A percentile compares a stretch with the other conserved stretches of the same genome.
phyloP scores from a whole-genome alignment of 768 basidiomycete species.

The Agaricus subrufescens region DNA sequence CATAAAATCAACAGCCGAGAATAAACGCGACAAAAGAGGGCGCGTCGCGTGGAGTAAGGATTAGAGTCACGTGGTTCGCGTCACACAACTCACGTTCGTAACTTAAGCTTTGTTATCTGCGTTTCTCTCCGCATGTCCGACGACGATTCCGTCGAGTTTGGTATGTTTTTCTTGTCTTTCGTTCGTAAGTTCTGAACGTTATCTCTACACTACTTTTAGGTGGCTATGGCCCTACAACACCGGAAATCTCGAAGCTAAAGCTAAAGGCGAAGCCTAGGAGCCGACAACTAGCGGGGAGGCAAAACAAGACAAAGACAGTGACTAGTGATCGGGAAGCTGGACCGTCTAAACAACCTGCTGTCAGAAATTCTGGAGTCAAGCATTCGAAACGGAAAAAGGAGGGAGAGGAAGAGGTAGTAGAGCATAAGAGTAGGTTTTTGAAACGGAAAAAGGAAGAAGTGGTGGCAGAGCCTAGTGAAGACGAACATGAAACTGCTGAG shows the following conservation, averaged over 20 bases:
- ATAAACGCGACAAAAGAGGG: neutral
- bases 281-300: constrained; percentile 7
- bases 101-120: neutral
- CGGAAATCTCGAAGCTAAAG: constrained; percentile 3
- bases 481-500: constrained; percentile 11
- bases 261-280: constrained; percentile 4
- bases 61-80: neutral
- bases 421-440: neutral
- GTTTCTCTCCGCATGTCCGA: constrained; percentile 4
- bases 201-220: constrained; percentile 6
- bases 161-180: neutral
- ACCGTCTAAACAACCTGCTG: constrained; percentile 6
- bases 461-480: constrained; percentile 6
- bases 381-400: constrained; percentile 9
- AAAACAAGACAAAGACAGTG: constrained; percentile 1
- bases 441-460: constrained; percentile 3
- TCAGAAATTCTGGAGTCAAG: neutral
- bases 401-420: constrained; percentile 1
- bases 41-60: neutral
- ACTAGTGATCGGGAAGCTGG: constrained; percentile 1
- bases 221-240: constrained; percentile 19
- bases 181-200: neutral
- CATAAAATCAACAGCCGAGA: neutral
- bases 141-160: constrained; percentile 9
- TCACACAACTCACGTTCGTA: neutral